Base-by-base conservation (phyloP, 2,329 filamentous ascomycete species). In the Botrytis medusae region DNA sequence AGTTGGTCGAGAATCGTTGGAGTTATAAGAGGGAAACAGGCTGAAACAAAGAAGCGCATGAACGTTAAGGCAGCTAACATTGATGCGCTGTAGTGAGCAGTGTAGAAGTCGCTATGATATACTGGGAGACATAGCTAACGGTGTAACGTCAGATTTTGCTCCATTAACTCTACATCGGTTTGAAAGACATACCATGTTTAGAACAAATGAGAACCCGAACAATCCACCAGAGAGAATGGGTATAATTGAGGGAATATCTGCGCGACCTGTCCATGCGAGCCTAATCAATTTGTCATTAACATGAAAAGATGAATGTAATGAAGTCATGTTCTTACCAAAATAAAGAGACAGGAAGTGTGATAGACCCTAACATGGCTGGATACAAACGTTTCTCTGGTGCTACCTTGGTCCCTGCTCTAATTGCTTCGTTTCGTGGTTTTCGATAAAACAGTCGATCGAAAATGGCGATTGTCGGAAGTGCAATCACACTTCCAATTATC, bases 141-240 rank as follows among this genome's bases (percentile, higher is more conserved):
- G 2, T 2, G 9, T 32, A 32, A 1, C 40, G 10, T 68, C 10
- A 64, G 51, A 8, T 25, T 68, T 2, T 32, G 18, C n/a, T 2
- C 1, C 16, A 4, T 29, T 9, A 20, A 2, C 2, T 22, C 6
- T 40, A 22, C 1, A 22, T 34, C 12, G 5, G 2, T 1, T 5
- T n/a, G 37, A 12, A 20, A 34, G 16, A 72, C 72, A 83, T 76
- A 89, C 84, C 77, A 91, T 91, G 8, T 91, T 83, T 71, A 84
- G 87, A 3, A 91, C 79, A 75, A 88, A 88, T 2, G 88, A 89
- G 84, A 86, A 89, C 0, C 87, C 87, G 77, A 91, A 91, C 1
- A 79, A 76, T 3, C 80, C 74, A 8, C 77, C 77, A 20, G 79
- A 79, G 0, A 79, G 54, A 0, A 79, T 76, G 22, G 79, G 78